A percentile compares a stretch with the other conserved stretches of the same genome.
Conservation (phyloP, 2,329 filamentous ascomycete genomes). For the Trichoderma koningii region DNA sequence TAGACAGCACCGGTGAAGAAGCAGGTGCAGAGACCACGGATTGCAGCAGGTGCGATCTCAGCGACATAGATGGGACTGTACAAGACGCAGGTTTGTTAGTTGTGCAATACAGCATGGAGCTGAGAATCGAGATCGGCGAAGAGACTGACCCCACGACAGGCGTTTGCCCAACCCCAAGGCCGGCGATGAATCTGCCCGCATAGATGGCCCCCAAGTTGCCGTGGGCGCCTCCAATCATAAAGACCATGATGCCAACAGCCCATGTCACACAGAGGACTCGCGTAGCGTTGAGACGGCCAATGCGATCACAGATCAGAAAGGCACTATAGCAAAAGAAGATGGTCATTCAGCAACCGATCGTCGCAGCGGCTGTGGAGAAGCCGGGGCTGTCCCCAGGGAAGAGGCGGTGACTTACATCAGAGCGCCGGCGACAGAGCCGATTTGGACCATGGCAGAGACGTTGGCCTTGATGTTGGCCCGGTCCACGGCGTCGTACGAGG, state of each 20-base stretch:
- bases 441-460: conserved; percentile 79
- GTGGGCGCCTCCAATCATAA: conserved; percentile 54
- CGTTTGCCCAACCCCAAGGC: conserved; percentile 66
- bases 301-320: conserved; percentile 60
- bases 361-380: conserved; percentile 17
- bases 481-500: conserved; percentile 53
- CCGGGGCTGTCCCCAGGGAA: background rate
- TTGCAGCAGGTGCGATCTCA: conserved; percentile 68
- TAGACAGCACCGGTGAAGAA: conserved; percentile 62
- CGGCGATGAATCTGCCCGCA: conserved; percentile 66
- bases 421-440: conserved; percentile 72
- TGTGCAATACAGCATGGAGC: background rate
- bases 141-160: conserved; percentile 58
- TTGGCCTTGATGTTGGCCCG: conserved; percentile 72
- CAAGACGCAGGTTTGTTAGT: background rate
- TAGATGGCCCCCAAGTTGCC: conserved; percentile 61
- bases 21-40: conserved; percentile 72
- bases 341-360: conserved; percentile 14
- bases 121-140: background rate
- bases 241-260: conserved; percentile 60
- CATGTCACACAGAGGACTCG: conserved; percentile 59
- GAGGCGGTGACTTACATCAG: conserved; percentile 48
- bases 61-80: conserved; percentile 66
- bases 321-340: conserved; percentile 45
- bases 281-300: conserved; percentile 65